Conservation (phyloP, 352 stramenopile genomes). For the Albugo candida region DNA sequence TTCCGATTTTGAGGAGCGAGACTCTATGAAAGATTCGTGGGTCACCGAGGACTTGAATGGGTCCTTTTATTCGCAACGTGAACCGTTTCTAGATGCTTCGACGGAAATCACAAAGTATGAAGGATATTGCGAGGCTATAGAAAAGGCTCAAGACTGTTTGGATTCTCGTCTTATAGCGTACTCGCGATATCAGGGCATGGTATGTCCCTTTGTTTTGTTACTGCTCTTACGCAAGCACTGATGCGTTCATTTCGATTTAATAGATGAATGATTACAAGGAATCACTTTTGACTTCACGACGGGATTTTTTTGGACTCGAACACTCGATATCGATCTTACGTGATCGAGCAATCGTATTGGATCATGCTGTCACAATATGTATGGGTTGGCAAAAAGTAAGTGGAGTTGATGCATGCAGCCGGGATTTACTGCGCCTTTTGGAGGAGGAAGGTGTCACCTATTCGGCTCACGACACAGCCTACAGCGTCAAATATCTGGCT, state of each 20-base stretch:
- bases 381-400: conserved; percentile 74
- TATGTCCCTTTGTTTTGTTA: conserved; percentile 7
- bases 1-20: too few species aligned
- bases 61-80: too few species aligned
- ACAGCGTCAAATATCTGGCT: conserved; percentile 77
- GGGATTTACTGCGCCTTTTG: conserved; percentile 47
- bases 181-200: conserved; percentile 70
- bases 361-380: conserved; percentile 59
- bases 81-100: conserved; percentile 33
- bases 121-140: conserved; percentile 57
- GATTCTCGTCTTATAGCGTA: conserved; percentile 65
- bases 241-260: conserved; percentile 1
- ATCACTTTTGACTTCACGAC: too few species aligned
- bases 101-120: conserved; percentile 72
- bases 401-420: conserved; percentile 48
- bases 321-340: conserved; percentile 3
- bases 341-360: conserved; percentile 14
- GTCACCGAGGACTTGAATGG: too few species aligned
- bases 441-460: conserved; percentile 77
- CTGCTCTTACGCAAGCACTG: background rate
- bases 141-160: conserved; percentile 43
- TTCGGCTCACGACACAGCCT: conserved; percentile 64
- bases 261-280: too few species aligned
- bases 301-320: background rate
- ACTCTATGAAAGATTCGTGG: too few species aligned